Percentiles rank a stretch among this genome's conserved stretches.
Conservation (phyloP, 2,329 filamentous ascomycete genomes). For the Reticulascus tulasneorum region DNA sequence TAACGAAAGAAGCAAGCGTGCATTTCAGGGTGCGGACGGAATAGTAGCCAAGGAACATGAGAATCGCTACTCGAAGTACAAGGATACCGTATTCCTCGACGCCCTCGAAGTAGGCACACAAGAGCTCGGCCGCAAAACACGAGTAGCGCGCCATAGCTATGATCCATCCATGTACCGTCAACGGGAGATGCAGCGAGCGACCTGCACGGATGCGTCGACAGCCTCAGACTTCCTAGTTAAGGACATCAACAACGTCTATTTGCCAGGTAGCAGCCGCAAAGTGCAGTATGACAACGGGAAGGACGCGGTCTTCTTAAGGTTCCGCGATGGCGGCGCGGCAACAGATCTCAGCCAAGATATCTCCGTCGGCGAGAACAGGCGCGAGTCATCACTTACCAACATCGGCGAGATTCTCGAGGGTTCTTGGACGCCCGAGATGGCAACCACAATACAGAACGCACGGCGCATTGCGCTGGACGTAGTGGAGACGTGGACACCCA, state of each 20-base stretch:
- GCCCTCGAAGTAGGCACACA: background rate
- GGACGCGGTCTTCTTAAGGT: conserved; percentile 24
- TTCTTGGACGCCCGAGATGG: conserved; percentile 24
- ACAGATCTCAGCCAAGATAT: conserved; percentile 6
- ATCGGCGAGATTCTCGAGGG: conserved; percentile 19
- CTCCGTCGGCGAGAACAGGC: conserved; percentile 2
- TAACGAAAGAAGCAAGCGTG: conserved; percentile 1
- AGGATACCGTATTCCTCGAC: conserved; percentile 10
- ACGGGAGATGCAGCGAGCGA: conserved; percentile 3
- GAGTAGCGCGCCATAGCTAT: conserved; percentile 3
- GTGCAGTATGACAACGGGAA: conserved; percentile 17
- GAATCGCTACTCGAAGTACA: conserved; percentile 6
- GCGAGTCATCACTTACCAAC: background rate
- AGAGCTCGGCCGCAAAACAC: conserved; percentile 1
- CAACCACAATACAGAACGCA: conserved; percentile 19
- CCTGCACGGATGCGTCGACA: conserved; percentile 11
- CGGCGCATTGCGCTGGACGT: conserved; percentile 24
- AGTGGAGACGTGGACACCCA: conserved; percentile 19
- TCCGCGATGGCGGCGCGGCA: conserved; percentile 15
- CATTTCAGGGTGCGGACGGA: conserved; percentile 1
- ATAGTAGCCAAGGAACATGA: background rate
- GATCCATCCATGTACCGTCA: conserved; percentile 7
- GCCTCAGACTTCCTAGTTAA: too few relatives aligned
- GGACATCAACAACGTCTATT: conserved; percentile 17
- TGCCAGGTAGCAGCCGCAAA: conserved; percentile 19